Conservation (phyloP, 1,284 basidiomycete genomes). For the Golubevia sp. region DNA sequence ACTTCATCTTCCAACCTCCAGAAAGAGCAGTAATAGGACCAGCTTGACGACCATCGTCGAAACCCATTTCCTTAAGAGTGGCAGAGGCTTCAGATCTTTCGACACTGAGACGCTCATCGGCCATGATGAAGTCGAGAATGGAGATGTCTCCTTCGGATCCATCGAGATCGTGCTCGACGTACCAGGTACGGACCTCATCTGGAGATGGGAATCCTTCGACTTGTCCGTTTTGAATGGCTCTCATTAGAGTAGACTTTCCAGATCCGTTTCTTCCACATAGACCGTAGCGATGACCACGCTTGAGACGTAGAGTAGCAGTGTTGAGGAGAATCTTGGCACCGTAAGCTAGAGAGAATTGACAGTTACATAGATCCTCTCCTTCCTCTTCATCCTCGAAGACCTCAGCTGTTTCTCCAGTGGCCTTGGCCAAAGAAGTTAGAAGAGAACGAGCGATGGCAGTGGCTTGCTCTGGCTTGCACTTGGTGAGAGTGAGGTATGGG, state of each 20-base stretch:
- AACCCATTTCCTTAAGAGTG: slow-evolving; percentile 59
- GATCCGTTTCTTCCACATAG: slow-evolving; percentile 61
- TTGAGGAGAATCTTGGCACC: slow-evolving; percentile 62
- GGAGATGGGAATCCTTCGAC: slow-evolving; percentile 62
- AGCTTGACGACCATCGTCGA: slow-evolving; percentile 55
- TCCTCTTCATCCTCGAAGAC: slow-evolving; percentile 62
- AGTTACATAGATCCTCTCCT: slow-evolving; percentile 62
- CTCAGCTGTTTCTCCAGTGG: slow-evolving; percentile 57
- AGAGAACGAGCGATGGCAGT: slow-evolving; percentile 35
- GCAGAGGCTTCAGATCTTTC: slow-evolving; percentile 37
- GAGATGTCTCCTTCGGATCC: slow-evolving; percentile 59
- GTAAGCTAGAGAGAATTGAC: slow-evolving; percentile 62
- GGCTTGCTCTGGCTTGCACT: slow-evolving; percentile 46
- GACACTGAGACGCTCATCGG: slow-evolving; percentile 54
- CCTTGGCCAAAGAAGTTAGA: slow-evolving; percentile 50
- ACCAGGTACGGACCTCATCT: slow-evolving; percentile 60
- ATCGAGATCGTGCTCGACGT: slow-evolving; percentile 62
- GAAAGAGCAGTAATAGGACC: slow-evolving; percentile 59
- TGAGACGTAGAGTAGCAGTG: slow-evolving; percentile 60
- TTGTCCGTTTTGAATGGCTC: slow-evolving; percentile 61
- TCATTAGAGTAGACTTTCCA: slow-evolving; percentile 62
- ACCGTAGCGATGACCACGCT: slow-evolving; percentile 62
- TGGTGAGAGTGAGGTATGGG: slow-evolving; percentile 57
- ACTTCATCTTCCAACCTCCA: slow-evolving; percentile 63
- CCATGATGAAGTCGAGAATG: slow-evolving; percentile 56